These are phyloP conservation scores for Sicyos baderoa DNA, from an alignment of 306 rosid species.

Conservation along the genomic window DNA sequence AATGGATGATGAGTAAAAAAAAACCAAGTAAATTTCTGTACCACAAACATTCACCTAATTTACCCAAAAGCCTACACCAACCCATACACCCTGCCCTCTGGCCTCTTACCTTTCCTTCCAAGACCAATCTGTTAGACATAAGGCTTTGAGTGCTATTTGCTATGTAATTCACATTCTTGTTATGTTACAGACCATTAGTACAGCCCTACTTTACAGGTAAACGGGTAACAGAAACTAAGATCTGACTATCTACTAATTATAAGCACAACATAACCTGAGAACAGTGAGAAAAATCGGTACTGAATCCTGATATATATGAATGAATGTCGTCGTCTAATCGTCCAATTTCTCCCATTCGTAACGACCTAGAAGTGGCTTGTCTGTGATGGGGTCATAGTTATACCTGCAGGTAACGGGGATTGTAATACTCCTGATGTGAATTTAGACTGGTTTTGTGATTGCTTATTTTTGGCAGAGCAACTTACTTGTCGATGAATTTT, in stretches of 20 bases:
- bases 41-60: constrained; percentile 48
- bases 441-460: background rate
- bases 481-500: constrained; percentile 72
- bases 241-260: constrained; percentile 40
- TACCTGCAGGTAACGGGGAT: constrained; percentile 52
- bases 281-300: constrained; percentile 33
- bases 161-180: constrained; percentile 37
- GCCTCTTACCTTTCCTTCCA: constrained; percentile 23
- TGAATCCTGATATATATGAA: constrained; percentile 32
- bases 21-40: constrained; percentile 60
- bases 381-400: constrained; percentile 81
- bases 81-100: constrained; percentile 26
- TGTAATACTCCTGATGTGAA: constrained; percentile 3
- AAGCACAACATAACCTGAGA: constrained; percentile 30
- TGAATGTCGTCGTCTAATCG: constrained; percentile 32
- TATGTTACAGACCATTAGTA: constrained; percentile 25
- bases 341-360: constrained; percentile 74
- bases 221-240: constrained; percentile 67
- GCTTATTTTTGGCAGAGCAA: background rate
- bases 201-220: constrained; percentile 86
- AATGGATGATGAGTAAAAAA: constrained; percentile 26
- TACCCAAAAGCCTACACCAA: constrained; percentile 44
- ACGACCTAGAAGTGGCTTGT: constrained; percentile 78
- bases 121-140: constrained; percentile 80
- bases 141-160: constrained; percentile 50